Evolutionary conservation across 768 basidiomycete species (phyloP).

Genomic region (Gyrodon lividus): DNA sequence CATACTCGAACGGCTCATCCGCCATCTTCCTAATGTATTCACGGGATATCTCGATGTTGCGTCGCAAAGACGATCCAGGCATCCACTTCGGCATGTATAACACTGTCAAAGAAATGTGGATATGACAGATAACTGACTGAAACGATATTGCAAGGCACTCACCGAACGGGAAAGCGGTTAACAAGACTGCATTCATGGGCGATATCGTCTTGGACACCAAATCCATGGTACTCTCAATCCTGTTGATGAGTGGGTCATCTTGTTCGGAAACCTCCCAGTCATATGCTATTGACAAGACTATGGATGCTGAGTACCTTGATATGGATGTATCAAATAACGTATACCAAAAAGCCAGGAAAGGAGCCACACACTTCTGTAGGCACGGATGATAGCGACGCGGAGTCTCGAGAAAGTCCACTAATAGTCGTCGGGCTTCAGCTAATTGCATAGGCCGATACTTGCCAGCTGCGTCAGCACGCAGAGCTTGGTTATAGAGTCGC

Average conservation of each 20-base stretch:
- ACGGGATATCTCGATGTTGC: neutral
- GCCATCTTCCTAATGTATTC: neutral
- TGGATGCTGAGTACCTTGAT: neutral
- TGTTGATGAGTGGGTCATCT: neutral
- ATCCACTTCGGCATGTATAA: neutral
- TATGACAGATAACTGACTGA: neutral
- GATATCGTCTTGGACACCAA: neutral
- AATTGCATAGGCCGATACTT: constrained; percentile 1
- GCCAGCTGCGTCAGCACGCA: neutral
- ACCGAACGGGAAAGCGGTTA: constrained; percentile 8
- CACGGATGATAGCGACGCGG: neutral
- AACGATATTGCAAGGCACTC: neutral
- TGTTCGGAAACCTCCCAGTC: neutral
- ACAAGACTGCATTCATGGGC: neutral
- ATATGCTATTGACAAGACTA: neutral
- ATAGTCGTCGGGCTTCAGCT: neutral
- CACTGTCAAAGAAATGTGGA: neutral
- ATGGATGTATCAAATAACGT: neutral
- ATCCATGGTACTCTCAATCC: neutral
- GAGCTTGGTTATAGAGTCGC: constrained; percentile 7
- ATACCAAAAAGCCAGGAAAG: neutral
- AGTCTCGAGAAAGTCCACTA: neutral
- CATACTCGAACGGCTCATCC: neutral
- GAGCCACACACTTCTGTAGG: neutral
- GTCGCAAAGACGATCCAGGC: neutral